Evolutionary conservation across 495 filamentous ascomycete species (phyloP), one percentile per base, ranked within the genome.

Genomic region (Aspergillus egyptiacus): DNA sequence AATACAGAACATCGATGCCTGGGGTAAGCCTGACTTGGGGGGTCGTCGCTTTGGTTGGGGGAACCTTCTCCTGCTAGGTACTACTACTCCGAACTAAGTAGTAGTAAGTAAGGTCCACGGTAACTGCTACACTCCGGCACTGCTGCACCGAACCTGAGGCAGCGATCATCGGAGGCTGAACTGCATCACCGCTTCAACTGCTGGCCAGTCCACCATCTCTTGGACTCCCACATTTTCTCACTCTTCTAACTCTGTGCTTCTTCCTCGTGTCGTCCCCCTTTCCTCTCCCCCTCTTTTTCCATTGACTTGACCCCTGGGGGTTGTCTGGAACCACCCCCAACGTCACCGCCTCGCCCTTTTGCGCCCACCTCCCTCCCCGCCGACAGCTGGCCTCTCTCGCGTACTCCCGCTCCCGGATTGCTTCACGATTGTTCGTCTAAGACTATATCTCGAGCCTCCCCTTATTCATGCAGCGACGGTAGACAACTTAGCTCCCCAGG

Each of bases 401-500:
- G 17, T 34, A 13, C 13, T 31, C 24, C 52, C 49, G 23, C 28
- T n/a, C 36, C 48, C 48, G 38, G 25, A 41, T 46, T 33, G 36
- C 30, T 28, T 43, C 37, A 31, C 22, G n/a, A 48, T 53, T 6
- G 7, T 23, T 34, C 28, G 4, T 18, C 34, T 14, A 20, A 15
- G 27, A 25, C 30, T 18, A 25, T 18, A 27, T 23, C 36, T 25
- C 27, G 11, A 28, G 8, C 8, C 10, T 14, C 28, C 13, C 8
- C 20, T 32, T 41, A 48, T 57, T 52, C 56, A 62, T 62, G 60
- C 60, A 44, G 57, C 52, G 25, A 46, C 57, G 51, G 42, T 55
- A 52, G 40, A 44, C 28, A 19, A 22, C 14, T 31, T 34, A 8
- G 15, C 41, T 11, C 10, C 40, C 18, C 11, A 27, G 23, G 33